These are phyloP conservation scores for Aspergillus affinis DNA, from an alignment of 495 filamentous ascomycete genomes.

Conservation along the genomic window DNA sequence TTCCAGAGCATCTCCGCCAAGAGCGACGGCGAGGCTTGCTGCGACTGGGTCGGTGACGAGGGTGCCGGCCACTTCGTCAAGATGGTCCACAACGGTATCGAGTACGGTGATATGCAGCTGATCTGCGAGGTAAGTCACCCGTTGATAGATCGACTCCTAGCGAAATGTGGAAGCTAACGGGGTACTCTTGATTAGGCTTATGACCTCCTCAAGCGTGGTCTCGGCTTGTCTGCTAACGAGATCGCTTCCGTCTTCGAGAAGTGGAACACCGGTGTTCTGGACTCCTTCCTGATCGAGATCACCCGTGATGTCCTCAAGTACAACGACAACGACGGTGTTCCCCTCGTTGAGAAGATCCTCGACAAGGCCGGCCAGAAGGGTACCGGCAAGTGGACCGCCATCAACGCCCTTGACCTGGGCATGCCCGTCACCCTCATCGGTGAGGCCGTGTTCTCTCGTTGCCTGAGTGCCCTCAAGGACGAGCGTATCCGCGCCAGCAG, in stretches of 20 bases:
- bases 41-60: slow-evolving; percentile 99
- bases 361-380: slow-evolving; percentile 99
- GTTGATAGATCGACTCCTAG: not conserved
- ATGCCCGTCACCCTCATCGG: slow-evolving; percentile 99
- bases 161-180: not conserved
- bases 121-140: slow-evolving; percentile 79
- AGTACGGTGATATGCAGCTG: slow-evolving; percentile 99
- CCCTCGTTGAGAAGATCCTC: slow-evolving; percentile 97
- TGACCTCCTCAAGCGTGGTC: slow-evolving; percentile 97
- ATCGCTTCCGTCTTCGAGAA: slow-evolving; percentile 91
- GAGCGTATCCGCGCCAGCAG: slow-evolving; percentile 84
- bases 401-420: slow-evolving; percentile 96
- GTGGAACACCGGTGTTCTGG: slow-evolving; percentile 98
- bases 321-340: slow-evolving; percentile 87
- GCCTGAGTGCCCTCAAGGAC: slow-evolving; percentile 88
- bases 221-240: slow-evolving; percentile 81
- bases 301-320: slow-evolving; percentile 96
- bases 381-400: slow-evolving; percentile 99
- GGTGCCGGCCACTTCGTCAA: slow-evolving; percentile 99
- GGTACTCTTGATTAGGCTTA: slow-evolving; percentile 69
- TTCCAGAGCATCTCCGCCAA: slow-evolving; percentile 98
- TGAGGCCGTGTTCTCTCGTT: slow-evolving; percentile 93
- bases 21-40: slow-evolving; percentile 94
- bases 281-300: slow-evolving; percentile 99
- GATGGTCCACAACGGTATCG: slow-evolving; percentile 99